Conservation (phyloP, 2,329 filamentous ascomycete genomes). For the Colletotrichum coccodes region DNA sequence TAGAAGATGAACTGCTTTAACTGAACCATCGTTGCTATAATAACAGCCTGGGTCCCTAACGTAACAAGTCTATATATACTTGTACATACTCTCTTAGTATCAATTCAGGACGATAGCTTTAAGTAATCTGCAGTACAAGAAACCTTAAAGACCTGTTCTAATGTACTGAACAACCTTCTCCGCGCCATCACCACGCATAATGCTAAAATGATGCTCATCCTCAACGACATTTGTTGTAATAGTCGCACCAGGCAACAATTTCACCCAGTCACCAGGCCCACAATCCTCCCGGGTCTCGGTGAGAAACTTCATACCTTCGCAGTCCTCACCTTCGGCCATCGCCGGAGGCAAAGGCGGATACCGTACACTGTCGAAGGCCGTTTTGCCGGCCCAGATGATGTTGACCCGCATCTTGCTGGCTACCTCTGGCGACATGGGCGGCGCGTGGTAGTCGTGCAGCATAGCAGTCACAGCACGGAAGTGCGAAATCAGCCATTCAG, state of each 20-base stretch:
- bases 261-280: conserved; percentile 74
- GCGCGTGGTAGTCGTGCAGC: conserved; percentile 69
- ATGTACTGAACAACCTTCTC: background rate
- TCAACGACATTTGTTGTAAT: conserved; percentile 73
- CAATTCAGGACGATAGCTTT: too few species aligned
- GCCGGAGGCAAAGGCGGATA: conserved; percentile 72
- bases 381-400: conserved; percentile 78
- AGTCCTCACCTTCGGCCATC: conserved; percentile 65
- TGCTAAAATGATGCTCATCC: conserved; percentile 77
- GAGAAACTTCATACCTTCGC: conserved; percentile 58
- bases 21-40: too few species aligned
- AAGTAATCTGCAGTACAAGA: too few species aligned
- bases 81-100: too few species aligned
- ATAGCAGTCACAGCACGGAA: conserved; percentile 76
- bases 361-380: conserved; percentile 73
- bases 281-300: conserved; percentile 80
- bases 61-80: too few species aligned
- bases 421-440: conserved; percentile 68
- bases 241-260: conserved; percentile 68
- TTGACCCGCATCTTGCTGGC: conserved; percentile 68
- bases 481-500: conserved; percentile 78
- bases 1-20: too few species aligned
- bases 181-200: conserved; percentile 71
- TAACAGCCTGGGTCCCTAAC: too few species aligned
- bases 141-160: background rate